Evolutionary conservation across 441 rosid species (phyloP).

Genomic region (Mallotus repandus): DNA sequence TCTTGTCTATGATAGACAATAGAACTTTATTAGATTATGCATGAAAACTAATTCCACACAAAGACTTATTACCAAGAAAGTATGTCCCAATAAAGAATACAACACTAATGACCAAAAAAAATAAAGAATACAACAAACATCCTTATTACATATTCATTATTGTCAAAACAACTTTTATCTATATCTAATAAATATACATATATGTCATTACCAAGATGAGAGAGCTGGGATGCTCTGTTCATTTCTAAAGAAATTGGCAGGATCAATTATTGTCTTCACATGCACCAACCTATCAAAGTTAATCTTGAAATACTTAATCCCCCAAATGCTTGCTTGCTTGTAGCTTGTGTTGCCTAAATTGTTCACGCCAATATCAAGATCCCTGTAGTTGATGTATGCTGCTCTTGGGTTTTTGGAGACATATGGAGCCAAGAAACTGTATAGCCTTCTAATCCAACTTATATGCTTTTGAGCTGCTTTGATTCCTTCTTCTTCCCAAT

Average conservation of each 20-base stretch:
- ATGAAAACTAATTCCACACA: neutral
- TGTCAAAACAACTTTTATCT: neutral
- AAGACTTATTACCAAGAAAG: neutral
- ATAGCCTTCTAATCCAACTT: slow-evolving; percentile 36
- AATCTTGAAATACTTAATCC: neutral
- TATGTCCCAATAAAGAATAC: neutral
- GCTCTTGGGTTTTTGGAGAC: slow-evolving; percentile 56
- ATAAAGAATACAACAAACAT: neutral
- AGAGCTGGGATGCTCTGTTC: neutral
- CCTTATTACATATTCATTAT: neutral
- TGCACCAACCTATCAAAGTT: slow-evolving; percentile 4
- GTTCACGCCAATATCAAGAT: slow-evolving; percentile 48
- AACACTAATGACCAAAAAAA: too few species aligned
- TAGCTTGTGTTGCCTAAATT: slow-evolving; percentile 7
- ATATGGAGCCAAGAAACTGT: slow-evolving; percentile 41
- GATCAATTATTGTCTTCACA: slow-evolving; percentile 6
- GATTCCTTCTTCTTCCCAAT: slow-evolving; percentile 36
- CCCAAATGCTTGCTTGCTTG: slow-evolving; percentile 9
- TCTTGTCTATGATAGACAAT: too few species aligned
- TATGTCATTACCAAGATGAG: neutral
- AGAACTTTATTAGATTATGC: neutral
- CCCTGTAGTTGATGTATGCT: slow-evolving; percentile 53
- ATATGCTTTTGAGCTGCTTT: slow-evolving; percentile 22
- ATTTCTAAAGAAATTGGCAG: neutral
- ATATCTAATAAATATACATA: too few species aligned